Percentiles rank a stretch among this genome's conserved stretches.
Evolutionary conservation across 306 rosid genomes (phyloP).

Genomic region (Dryas octopetala): DNA sequence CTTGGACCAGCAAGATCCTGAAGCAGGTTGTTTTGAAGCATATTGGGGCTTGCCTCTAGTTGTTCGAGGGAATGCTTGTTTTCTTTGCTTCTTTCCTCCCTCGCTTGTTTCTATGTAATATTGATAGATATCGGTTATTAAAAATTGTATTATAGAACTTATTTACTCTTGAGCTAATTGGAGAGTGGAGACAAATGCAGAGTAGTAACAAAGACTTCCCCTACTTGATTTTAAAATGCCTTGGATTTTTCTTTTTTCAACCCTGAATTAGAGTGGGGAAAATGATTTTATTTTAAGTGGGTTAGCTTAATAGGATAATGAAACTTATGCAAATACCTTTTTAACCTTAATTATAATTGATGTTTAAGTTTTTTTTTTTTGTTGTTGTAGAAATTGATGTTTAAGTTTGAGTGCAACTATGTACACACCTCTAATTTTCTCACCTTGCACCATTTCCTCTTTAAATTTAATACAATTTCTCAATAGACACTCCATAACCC

Average conservation of each 20-base stretch:
- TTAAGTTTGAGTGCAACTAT: no score
- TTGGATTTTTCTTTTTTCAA: slow-evolving; percentile 11
- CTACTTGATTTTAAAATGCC: neutral
- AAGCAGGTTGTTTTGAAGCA: neutral
- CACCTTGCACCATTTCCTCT: no score
- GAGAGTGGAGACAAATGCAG: neutral
- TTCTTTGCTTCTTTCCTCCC: neutral
- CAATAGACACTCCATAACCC: no score
- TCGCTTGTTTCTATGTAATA: neutral
- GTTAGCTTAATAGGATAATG: no score
- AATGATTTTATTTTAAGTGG: no score
- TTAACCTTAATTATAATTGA: no score
- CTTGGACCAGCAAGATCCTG: neutral
- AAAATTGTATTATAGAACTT: neutral
- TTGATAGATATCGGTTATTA: neutral
- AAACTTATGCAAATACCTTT: no score
- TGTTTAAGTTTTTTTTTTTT: no score
- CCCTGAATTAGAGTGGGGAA: no score
- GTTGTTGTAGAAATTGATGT: no score
- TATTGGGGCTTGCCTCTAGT: neutral
- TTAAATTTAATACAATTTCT: no score
- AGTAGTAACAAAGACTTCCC: neutral
- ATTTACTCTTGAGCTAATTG: neutral
- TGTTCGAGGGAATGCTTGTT: neutral
- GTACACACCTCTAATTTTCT: no score